phyloP scores from a whole-genome alignment of 352 stramenopile species.

The Globisporangium spinosum region DNA sequence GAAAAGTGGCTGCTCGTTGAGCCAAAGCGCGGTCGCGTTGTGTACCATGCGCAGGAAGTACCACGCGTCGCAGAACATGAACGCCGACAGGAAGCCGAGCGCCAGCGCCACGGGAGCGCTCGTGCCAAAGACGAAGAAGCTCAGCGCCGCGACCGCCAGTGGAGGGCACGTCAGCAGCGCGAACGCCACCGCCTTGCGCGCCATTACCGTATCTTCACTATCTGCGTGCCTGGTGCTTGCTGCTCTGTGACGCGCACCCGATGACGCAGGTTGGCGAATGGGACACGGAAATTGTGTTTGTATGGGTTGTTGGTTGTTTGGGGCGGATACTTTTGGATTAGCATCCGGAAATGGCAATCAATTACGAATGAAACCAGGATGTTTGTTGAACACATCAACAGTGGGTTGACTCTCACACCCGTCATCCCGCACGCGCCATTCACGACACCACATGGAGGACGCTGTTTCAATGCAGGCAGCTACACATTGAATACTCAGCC shows the following conservation, averaged over 20 bases:
- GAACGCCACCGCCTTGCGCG: conserved; percentile 44
- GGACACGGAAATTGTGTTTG: not conserved
- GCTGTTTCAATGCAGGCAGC: no score
- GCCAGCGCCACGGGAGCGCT: conserved; percentile 25
- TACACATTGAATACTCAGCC: no score
- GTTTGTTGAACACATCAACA: not conserved
- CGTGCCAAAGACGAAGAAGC: conserved; percentile 22
- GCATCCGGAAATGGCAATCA: not conserved
- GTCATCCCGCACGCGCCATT: not conserved
- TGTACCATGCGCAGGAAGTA: conserved; percentile 70
- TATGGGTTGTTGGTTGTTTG: not conserved
- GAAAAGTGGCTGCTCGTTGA: conserved; percentile 16
- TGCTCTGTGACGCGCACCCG: not conserved
- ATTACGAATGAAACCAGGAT: not conserved
- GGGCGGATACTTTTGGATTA: not conserved
- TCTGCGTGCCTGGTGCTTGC: not conserved
- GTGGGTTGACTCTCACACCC: no score
- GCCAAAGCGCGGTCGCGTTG: conserved; percentile 22
- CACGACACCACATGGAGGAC: not conserved
- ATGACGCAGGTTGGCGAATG: conserved; percentile 3
- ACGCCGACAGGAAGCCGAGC: conserved; percentile 43
- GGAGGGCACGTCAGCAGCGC: conserved; percentile 47
- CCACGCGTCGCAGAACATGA: conserved; percentile 73
- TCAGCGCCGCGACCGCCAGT: conserved; percentile 28
- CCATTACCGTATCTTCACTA: conserved; percentile 7